Conservation (phyloP, 495 filamentous ascomycete species). For the Aspergillus conjunctus region DNA sequence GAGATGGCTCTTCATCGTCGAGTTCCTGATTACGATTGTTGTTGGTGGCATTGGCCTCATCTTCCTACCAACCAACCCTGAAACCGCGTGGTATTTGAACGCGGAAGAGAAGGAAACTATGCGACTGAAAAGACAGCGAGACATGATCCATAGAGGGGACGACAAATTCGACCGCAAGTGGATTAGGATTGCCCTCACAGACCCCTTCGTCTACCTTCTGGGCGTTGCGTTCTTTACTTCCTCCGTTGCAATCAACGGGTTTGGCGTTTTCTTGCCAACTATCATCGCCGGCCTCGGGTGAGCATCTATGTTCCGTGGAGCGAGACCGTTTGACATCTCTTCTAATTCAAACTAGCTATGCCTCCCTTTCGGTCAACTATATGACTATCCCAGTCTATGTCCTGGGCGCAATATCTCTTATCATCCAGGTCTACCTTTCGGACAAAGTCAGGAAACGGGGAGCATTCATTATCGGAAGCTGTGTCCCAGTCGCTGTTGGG, state of each 20-base stretch:
- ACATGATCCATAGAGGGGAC: neutral
- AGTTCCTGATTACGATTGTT: neutral
- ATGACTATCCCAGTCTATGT: constrained; percentile 4
- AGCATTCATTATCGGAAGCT: neutral
- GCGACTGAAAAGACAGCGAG: neutral
- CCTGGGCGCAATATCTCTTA: neutral
- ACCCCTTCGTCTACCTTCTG: constrained; percentile 2
- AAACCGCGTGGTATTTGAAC: neutral
- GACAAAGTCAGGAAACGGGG: neutral
- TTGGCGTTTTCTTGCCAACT: constrained; percentile 6
- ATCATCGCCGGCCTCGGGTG: neutral
- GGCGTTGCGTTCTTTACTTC: constrained; percentile 5
- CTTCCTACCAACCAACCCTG: neutral
- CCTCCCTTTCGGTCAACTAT: neutral
- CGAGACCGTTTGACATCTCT: neutral
- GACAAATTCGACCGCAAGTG: neutral
- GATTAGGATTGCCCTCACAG: constrained; percentile 2
- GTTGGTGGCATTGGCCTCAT: neutral
- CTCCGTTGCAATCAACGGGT: neutral
- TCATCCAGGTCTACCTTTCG: constrained; percentile 1
- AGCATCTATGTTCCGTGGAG: neutral
- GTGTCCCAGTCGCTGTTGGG: neutral
- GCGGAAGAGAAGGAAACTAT: neutral
- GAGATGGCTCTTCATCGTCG: constrained; percentile 1
- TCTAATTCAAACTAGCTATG: neutral